Evolutionary conservation across 345 rosid genomes (phyloP), one percentile per base, ranked within the genome.

Genomic region (Ailanthus altissimus): DNA sequence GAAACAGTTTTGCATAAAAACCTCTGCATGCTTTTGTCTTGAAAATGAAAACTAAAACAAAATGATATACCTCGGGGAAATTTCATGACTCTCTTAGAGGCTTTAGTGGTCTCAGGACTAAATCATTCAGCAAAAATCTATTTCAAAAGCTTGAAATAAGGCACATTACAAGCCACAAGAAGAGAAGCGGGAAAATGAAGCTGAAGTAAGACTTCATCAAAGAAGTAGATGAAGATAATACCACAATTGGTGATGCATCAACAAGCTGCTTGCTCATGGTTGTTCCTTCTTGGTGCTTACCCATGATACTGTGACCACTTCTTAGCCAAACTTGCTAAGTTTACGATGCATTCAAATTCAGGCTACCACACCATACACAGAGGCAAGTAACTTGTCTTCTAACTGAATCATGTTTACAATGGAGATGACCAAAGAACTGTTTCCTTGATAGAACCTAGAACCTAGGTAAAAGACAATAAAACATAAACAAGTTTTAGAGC

Each of bases 191-290:
- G 40, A 49, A 47, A 79, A 16, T 47, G 49, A 59, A 74, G 28
- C 54, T 18, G n/a, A 40, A 77, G 28, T 5, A 59, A 68, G 8
- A 76, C 13, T 50, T 43, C 67, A 54, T 40, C 38, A 64, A 53
- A 28, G 13, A 61, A 74, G 75, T 32, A 43, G 11, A 20, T 42
- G 26, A 13, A 47, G 36, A 38, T 51, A 65, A 42, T 85, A 90
- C 90, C 93, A 72, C 60, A 51, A 83, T 79, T 23, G 84, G 60
- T 20, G 86, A 76, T 43, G 89, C 80, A 74, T 83, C 60, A 12
- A 86, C 79, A 13, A 53, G 25, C 71, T 78, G 74, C 81, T 78
- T 73, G 75, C 81, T 84, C 23, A 81, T 69, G 47, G 66, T 72
- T 40, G 78, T 80, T 72, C 83, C 85, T 73, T 84, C 84, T 67